A percentile compares a stretch with the other conserved stretches of the same genome.
Conservation (phyloP, 169 alveolate genomes). For the Eimeria brunetti region DNA sequence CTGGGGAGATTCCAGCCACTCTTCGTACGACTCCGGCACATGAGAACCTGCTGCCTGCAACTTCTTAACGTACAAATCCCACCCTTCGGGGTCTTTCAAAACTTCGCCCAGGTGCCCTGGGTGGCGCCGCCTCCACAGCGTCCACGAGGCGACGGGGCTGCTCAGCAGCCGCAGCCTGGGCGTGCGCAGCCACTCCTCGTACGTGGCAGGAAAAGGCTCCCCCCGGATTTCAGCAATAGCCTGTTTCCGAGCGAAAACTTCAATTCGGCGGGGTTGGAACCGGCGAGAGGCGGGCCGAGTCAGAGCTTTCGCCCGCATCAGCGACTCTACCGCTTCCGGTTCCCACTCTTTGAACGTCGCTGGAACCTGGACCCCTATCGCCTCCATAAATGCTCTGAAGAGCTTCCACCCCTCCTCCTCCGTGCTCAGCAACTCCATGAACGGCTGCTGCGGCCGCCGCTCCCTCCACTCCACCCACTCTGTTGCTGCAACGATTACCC, state of each 20-base stretch:
- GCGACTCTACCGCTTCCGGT: constrained; percentile 36
- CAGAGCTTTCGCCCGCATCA: constrained; percentile 27
- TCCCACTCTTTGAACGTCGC: constrained; percentile 39
- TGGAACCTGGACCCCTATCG: constrained; percentile 19
- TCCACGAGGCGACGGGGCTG: constrained; percentile 61
- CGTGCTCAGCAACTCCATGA: constrained; percentile 30
- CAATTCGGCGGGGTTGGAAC: constrained; percentile 31
- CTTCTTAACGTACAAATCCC: constrained; percentile 57
- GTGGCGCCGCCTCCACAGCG: constrained; percentile 62
- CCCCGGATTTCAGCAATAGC: constrained; percentile 54
- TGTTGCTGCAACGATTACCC: constrained; percentile 47
- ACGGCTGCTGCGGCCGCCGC: constrained; percentile 44
- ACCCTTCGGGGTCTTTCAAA: constrained; percentile 76
- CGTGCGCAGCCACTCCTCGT: constrained; percentile 75
- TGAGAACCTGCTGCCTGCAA: constrained; percentile 26
- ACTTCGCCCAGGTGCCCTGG: constrained; percentile 73
- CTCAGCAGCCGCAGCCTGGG: constrained; percentile 23
- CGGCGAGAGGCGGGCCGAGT: constrained; percentile 4
- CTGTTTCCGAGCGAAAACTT: constrained; percentile 26
- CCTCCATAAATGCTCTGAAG: constrained; percentile 41
- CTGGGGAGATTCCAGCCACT: constrained; percentile 70
- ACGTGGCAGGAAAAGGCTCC: constrained; percentile 47
- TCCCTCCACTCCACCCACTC: constrained; percentile 70
- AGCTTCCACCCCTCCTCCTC: constrained; percentile 75
- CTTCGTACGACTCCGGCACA: constrained; percentile 70